These are phyloP conservation scores for Myxozyma neglecta DNA, from an alignment of 805 yeast species.

Conservation along the genomic window DNA sequence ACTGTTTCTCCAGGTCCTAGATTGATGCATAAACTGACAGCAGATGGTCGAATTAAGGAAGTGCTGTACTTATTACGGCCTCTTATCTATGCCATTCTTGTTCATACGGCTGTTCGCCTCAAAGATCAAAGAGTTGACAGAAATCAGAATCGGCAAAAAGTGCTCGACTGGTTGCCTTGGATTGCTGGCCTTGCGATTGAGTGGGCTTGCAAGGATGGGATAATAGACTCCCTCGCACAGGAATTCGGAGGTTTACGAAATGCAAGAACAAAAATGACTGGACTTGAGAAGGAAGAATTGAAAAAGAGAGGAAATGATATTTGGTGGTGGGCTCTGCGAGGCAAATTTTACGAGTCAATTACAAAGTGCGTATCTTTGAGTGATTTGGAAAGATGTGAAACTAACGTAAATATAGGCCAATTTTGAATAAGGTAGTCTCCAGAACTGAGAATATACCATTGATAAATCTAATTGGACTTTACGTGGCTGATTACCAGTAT, in stretches of 20 bases:
- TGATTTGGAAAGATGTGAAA: background rate
- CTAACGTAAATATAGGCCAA: conserved; percentile 33
- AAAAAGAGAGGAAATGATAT: conserved; percentile 36
- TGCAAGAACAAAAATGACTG: conserved; percentile 35
- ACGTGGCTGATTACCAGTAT: conserved; percentile 44
- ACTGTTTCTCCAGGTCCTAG: conserved; percentile 38
- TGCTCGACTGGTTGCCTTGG: conserved; percentile 46
- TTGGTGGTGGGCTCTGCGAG: conserved; percentile 46
- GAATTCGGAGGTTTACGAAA: conserved; percentile 32
- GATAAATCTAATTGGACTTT: conserved; percentile 37
- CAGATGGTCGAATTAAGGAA: conserved; percentile 37
- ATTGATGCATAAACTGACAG: conserved; percentile 37
- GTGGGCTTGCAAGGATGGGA: conserved; percentile 36
- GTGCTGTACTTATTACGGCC: conserved; percentile 44
- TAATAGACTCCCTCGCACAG: conserved; percentile 20
- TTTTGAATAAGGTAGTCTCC: conserved; percentile 35
- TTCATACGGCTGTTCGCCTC: conserved; percentile 10
- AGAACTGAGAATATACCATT: conserved; percentile 39
- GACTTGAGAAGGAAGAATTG: conserved; percentile 40
- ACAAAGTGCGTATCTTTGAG: conserved; percentile 28
- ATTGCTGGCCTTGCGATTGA: conserved; percentile 42
- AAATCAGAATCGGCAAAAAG: background rate
- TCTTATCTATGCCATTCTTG: conserved; percentile 41
- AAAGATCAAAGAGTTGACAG: background rate
- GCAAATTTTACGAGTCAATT: conserved; percentile 41